Conservation (phyloP, 164 flowering plant species). For the Macadamia integrifolia region DNA sequence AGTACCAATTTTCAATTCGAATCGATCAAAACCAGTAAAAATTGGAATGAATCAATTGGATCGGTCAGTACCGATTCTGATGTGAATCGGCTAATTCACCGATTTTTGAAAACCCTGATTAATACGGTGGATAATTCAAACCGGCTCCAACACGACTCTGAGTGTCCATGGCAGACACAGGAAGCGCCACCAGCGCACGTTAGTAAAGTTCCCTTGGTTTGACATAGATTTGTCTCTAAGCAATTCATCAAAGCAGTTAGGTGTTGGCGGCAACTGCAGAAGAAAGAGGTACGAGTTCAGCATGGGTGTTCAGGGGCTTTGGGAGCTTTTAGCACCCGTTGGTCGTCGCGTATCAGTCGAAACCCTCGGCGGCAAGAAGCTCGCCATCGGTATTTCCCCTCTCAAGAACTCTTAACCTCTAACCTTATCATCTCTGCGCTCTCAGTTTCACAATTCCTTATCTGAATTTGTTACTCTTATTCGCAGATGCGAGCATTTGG, state of each 20-base stretch:
- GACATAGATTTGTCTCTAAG: background rate
- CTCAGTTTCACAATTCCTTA: background rate
- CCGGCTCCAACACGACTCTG: no score
- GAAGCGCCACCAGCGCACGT: background rate
- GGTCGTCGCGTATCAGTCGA: conserved; percentile 98
- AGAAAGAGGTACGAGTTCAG: background rate
- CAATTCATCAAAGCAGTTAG: background rate
- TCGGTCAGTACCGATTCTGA: no score
- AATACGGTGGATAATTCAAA: no score
- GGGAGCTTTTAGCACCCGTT: conserved; percentile 97
- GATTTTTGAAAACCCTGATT: no score
- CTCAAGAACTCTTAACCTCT: conserved; percentile 17
- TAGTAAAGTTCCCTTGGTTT: background rate
- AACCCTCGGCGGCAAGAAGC: conserved; percentile 81
- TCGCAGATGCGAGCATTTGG: conserved; percentile 95
- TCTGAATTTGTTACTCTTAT: conserved; percentile 1
- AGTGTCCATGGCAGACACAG: no score
- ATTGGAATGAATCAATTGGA: no score
- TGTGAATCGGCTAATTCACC: no score
- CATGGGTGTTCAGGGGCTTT: conserved; percentile 94
- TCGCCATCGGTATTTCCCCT: conserved; percentile 65
- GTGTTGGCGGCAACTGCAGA: background rate
- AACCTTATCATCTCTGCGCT: background rate
- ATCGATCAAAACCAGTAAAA: no score
- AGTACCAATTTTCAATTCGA: no score